phyloP scores from a whole-genome alignment of 108 stramenopile species.

The Aurantiochytrium sp. region DNA sequence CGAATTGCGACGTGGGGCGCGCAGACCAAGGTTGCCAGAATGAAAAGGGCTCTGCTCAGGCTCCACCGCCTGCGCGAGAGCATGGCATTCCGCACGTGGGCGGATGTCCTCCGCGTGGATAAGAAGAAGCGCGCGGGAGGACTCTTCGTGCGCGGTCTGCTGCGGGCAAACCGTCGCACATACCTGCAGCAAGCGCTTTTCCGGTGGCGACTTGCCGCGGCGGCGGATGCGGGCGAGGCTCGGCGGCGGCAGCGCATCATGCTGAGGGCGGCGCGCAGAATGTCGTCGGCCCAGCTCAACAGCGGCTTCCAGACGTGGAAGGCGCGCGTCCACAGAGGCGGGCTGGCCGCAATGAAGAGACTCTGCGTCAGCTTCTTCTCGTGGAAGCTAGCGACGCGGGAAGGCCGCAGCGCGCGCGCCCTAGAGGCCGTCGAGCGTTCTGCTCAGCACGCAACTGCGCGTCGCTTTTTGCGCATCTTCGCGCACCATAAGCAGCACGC shows the following conservation, averaged over 20 bases:
- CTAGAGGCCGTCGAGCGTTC: neutral
- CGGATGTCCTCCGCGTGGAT: too few relatives aligned
- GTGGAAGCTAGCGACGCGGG: neutral
- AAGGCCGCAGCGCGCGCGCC: neutral
- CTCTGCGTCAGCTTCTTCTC: neutral
- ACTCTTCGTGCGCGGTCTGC: too few relatives aligned
- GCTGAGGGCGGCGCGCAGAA: neutral
- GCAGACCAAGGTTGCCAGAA: too few relatives aligned
- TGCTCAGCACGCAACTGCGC: neutral
- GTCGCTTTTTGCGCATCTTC: neutral
- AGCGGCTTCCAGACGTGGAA: neutral
- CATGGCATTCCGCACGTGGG: too few relatives aligned
- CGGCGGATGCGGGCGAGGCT: neutral
- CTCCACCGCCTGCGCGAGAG: too few relatives aligned
- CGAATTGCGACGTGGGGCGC: too few relatives aligned
- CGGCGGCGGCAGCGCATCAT: neutral
- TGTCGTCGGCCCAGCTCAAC: neutral
- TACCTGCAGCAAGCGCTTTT: too few relatives aligned
- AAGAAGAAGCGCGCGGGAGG: too few relatives aligned
- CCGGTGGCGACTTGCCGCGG: too few relatives aligned
- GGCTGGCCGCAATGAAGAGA: neutral
- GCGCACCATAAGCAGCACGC: neutral
- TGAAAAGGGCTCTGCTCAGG: too few relatives aligned
- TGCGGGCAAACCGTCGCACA: too few relatives aligned
- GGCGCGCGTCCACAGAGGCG: neutral